Conservation (phyloP, 306 rosid genomes). For the Comarum palustre region DNA sequence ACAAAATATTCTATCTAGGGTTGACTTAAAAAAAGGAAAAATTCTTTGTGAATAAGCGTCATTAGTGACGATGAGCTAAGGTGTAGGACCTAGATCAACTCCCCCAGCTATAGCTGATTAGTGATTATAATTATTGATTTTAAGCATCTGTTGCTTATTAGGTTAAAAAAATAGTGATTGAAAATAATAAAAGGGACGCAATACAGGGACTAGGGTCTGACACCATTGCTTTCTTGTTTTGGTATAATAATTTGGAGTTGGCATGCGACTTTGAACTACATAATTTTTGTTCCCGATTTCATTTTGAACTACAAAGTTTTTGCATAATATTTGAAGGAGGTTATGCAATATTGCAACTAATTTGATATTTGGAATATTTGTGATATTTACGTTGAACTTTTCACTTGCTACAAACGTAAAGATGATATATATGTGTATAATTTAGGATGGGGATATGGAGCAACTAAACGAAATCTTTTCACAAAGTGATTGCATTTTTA, state of each 20-base stretch:
- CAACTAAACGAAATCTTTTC: too few relatives aligned
- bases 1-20: background rate
- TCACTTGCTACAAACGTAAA: background rate
- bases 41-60: background rate
- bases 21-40: background rate
- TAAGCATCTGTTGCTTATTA: background rate
- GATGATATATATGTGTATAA: too few relatives aligned
- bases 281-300: too few relatives aligned
- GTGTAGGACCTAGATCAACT: background rate
- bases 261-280: background rate
- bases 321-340: background rate
- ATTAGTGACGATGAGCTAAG: conserved; percentile 7
- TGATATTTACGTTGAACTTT: background rate
- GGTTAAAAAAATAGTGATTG: background rate
- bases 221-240: background rate
- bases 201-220: background rate
- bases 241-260: background rate
- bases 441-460: too few relatives aligned
- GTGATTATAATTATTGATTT: background rate
- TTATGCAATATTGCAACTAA: background rate
- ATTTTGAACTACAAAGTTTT: too few relatives aligned
- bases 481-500: too few relatives aligned
- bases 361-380: background rate
- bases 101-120: background rate
- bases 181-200: background rate